Evolutionary conservation across 305 asterid genomes (phyloP), one percentile per base, ranked within the genome.

Genomic region (Salvia sclarea): DNA sequence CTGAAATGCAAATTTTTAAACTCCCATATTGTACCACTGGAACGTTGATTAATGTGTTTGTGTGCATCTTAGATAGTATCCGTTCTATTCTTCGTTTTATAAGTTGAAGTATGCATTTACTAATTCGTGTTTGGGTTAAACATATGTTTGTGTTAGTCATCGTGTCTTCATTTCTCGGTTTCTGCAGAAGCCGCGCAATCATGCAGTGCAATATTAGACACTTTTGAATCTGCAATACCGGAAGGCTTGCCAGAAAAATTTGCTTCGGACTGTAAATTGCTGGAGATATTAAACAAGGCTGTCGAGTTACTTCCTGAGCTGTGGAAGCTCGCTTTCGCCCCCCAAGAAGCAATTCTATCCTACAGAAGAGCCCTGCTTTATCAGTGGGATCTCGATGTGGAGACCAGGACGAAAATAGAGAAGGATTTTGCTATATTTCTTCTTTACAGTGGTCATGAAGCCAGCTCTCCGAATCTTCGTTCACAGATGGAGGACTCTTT

Each of bases 281-380:
- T 84, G 41, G 98, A 90, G 68, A 90, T 86, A 10, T 37, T 91
- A 77, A 87, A 75, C 81, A 85, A 87, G 65, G 84, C 92, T 1
- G 95, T 93, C 7, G 98, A 86, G 86, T 74, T 93, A 35, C 97
- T 90, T 37, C 98, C 98, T 2, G 97, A 93, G 82, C 56, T 91
- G 35, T 93, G 86, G 85, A 87, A 84, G 66, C 87, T 81, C 14
- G 88, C 88, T 59, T 75, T 55, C 58, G 62, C 73, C 17, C 95
- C 95, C 14, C 87, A 82, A 66, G 89, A 86, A 71, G 84, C 86
- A n/a, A 84, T 83, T 52, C 64, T 76, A 49, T 86, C 96, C 17
- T 93, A 90, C 65, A 77, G 96, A 70, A 75, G 90, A 67, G 97
- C 97, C 47, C 81, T 93, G 16, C 92, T 93, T 47, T 87, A 88